These are phyloP conservation scores for Persicaria tinctoria DNA, from an alignment of 148 eudicot species.

Conservation along the genomic window DNA sequence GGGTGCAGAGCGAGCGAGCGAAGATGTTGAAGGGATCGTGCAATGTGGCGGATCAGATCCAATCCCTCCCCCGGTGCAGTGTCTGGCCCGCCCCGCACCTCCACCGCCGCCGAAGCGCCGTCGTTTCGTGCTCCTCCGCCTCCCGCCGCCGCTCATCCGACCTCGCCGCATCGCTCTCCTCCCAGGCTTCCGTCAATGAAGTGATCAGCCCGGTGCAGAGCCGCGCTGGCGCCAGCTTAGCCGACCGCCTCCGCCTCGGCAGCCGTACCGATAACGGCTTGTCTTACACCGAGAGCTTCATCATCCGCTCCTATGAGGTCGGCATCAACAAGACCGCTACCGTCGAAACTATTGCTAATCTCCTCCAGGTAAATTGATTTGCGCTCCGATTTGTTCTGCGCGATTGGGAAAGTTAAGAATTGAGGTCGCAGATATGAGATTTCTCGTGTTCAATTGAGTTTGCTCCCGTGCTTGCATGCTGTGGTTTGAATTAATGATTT, in stretches of 20 bases:
- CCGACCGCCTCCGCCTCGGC: conserved; percentile 59
- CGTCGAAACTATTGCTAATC: conserved; percentile 89
- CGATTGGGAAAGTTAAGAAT: not conserved
- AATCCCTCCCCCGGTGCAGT: conserved; percentile 30
- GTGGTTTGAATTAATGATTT: not conserved
- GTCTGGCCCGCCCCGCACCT: conserved; percentile 29
- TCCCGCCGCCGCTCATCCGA: conserved; percentile 3
- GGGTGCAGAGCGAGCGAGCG: not conserved
- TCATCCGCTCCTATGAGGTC: conserved; percentile 82
- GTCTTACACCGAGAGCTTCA: conserved; percentile 80
- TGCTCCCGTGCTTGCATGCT: not conserved
- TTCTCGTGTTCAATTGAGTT: not conserved
- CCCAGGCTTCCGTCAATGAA: conserved; percentile 6
- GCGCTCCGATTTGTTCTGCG: not conserved
- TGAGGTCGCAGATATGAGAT: not conserved
- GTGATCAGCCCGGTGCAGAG: not conserved
- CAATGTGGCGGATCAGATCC: conserved; percentile 31
- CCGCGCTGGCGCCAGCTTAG: conserved; percentile 19
- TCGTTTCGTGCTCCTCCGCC: conserved; percentile 14
- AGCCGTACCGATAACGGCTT: conserved; percentile 70
- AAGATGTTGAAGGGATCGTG: conserved; percentile 30
- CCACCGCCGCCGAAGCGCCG: conserved; percentile 10
- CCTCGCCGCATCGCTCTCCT: conserved; percentile 6
- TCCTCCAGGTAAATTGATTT: conserved; percentile 47
- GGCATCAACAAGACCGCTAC: conserved; percentile 96